These are phyloP conservation scores for Geosmithia putterillii DNA, from an alignment of 2,329 filamentous ascomycete genomes.

Conservation along the genomic window DNA sequence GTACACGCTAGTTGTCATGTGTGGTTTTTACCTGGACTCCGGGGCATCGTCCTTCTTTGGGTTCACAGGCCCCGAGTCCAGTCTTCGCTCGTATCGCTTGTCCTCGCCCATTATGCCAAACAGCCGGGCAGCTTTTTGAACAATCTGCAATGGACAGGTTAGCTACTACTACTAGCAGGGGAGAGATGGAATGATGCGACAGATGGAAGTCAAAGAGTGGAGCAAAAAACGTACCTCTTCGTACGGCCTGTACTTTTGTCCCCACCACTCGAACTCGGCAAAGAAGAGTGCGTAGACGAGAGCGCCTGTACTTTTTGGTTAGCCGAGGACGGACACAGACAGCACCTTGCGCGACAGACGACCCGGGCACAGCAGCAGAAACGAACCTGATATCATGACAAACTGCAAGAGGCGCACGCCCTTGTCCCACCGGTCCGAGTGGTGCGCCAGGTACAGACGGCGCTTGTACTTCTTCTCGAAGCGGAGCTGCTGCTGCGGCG, in stretches of 20 bases:
- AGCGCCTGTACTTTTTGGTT: background rate
- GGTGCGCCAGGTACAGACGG: slow-evolving; percentile 48
- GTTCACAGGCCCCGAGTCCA: slow-evolving; percentile 18
- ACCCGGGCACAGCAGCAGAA: background rate
- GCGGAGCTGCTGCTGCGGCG: slow-evolving; percentile 60
- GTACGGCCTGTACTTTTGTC: slow-evolving; percentile 26
- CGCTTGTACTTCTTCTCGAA: slow-evolving; percentile 72
- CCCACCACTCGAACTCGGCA: slow-evolving; percentile 31
- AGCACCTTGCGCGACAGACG: too few species aligned
- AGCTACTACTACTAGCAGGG: background rate
- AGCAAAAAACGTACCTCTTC: slow-evolving; percentile 19
- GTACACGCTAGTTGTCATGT: slow-evolving; percentile 8
- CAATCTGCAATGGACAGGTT: too few species aligned
- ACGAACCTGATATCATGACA: slow-evolving; percentile 41
- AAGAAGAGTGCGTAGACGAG: slow-evolving; percentile 15
- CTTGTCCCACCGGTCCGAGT: slow-evolving; percentile 53
- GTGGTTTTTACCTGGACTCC: background rate
- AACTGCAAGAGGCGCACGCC: slow-evolving; percentile 53
- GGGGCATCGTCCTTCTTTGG: slow-evolving; percentile 6
- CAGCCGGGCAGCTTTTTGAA: slow-evolving; percentile 20
- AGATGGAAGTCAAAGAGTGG: slow-evolving; percentile 6
- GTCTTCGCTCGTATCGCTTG: slow-evolving; percentile 27
- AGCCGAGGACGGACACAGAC: background rate
- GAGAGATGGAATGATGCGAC: background rate
- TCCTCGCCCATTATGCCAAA: slow-evolving; percentile 27